Conservation (phyloP, 2,329 filamentous ascomycete species). For the Phaeosphaeriaceae sp. region DNA sequence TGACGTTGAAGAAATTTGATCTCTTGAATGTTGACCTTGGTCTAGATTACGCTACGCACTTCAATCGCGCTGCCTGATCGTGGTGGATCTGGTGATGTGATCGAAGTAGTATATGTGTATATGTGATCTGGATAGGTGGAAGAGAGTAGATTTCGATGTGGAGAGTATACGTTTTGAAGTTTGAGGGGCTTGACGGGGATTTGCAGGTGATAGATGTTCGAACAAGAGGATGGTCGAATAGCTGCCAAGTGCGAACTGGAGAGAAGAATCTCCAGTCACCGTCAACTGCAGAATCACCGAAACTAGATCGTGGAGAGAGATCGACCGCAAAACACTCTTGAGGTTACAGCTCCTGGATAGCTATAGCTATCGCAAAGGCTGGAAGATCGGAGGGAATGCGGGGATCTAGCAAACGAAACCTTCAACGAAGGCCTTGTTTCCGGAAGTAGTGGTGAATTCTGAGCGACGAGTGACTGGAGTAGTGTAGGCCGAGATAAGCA, state of each 20-base stretch:
- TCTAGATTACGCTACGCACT: slow-evolving; percentile 22
- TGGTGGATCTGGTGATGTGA: slow-evolving; percentile 16
- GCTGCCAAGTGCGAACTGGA: slow-evolving; percentile 42
- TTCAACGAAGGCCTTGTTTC: slow-evolving; percentile 50
- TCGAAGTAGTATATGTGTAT: slow-evolving; percentile 12
- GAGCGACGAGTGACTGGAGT: slow-evolving; percentile 54
- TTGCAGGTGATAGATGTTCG: slow-evolving; percentile 37
- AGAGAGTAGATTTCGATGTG: slow-evolving; percentile 18
- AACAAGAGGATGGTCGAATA: slow-evolving; percentile 43
- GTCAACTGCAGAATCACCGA: slow-evolving; percentile 53
- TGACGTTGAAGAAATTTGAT: slow-evolving; percentile 34
- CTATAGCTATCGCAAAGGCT: slow-evolving; percentile 44
- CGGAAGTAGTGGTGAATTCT: slow-evolving; percentile 44
- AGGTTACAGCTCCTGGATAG: slow-evolving; percentile 44
- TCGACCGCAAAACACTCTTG: slow-evolving; percentile 46
- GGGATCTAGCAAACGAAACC: slow-evolving; percentile 48
- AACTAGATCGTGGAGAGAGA: slow-evolving; percentile 48
- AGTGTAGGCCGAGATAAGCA: slow-evolving; percentile 42
- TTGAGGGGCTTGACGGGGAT: slow-evolving; percentile 11
- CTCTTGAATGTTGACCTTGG: slow-evolving; percentile 29
- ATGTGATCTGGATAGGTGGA: slow-evolving; percentile 15
- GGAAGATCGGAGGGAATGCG: slow-evolving; percentile 41
- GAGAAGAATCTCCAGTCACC: slow-evolving; percentile 48
- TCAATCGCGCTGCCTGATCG: slow-evolving; percentile 20
- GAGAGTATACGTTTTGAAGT: too few relatives aligned